These are phyloP conservation scores for Oxyria digyna DNA, from an alignment of 148 eudicot genomes.

Conservation along the genomic window DNA sequence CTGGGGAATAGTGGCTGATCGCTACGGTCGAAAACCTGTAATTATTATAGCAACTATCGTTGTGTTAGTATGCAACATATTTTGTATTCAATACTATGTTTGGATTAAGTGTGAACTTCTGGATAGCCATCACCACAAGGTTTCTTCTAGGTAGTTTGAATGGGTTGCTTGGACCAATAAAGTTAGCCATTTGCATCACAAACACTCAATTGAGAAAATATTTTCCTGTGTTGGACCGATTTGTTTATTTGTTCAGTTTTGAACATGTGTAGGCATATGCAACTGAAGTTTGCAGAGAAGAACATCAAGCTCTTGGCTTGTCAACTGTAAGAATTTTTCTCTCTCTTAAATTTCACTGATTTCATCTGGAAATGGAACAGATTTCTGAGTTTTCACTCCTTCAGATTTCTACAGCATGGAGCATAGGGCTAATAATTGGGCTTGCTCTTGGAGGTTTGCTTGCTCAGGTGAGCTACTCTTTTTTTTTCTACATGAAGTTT, in stretches of 20 bases:
- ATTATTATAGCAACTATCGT: constrained; percentile 47
- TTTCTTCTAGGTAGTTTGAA: constrained; percentile 75
- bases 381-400: not conserved
- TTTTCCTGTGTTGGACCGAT: not conserved
- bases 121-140: constrained; percentile 84
- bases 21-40: constrained; percentile 89
- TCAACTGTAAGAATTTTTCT: constrained; percentile 53
- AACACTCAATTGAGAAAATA: not conserved
- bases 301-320: constrained; percentile 65
- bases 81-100: constrained; percentile 68
- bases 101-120: constrained; percentile 70
- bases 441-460: constrained; percentile 90
- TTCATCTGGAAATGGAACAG: not conserved
- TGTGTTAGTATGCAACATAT: constrained; percentile 23
- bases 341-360: not conserved
- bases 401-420: constrained; percentile 78
- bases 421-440: constrained; percentile 79
- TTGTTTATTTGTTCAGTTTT: not conserved
- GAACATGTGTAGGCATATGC: constrained; percentile 59
- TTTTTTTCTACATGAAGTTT: not conserved
- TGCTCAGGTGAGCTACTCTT: constrained; percentile 62
- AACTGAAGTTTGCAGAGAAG: constrained; percentile 58
- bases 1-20: constrained; percentile 86
- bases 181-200: constrained; percentile 29
- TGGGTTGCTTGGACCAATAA: constrained; percentile 80